Percentiles rank a stretch among this genome's conserved stretches.
phyloP scores from a whole-genome alignment of 257 asterid genomes.

The Solanum peruvianum region DNA sequence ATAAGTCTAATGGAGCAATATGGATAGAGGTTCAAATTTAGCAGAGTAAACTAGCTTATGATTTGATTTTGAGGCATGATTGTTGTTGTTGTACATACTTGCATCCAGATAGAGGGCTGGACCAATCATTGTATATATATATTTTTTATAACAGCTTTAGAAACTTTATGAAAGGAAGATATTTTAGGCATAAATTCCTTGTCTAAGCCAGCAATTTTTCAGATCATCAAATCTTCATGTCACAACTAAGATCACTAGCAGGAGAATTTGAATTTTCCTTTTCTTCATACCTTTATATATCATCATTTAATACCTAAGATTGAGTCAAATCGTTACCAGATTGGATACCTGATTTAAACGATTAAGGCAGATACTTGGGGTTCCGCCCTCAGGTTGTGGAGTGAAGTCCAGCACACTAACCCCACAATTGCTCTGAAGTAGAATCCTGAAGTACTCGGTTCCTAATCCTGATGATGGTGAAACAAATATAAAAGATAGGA shows the following conservation, averaged over 20 bases:
- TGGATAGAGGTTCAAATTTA: background rate
- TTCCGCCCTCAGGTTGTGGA: slow-evolving; percentile 55
- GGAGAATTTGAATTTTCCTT: background rate
- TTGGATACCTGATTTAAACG: slow-evolving; percentile 77
- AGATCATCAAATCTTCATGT: background rate
- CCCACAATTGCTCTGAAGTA: slow-evolving; percentile 95
- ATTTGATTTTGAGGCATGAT: background rate
- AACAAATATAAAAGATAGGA: background rate
- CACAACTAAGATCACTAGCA: background rate
- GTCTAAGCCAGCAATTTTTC: background rate
- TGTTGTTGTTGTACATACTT: background rate
- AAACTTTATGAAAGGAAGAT: background rate
- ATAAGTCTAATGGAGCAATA: background rate
- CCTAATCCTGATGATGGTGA: slow-evolving; percentile 44
- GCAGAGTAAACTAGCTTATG: background rate
- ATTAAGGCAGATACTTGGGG: slow-evolving; percentile 61
- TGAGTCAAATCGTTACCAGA: background rate
- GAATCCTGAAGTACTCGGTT: slow-evolving; percentile 69
- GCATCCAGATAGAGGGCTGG: background rate
- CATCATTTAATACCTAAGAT: background rate
- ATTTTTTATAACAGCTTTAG: background rate
- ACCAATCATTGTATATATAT: background rate
- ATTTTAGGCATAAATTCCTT: background rate
- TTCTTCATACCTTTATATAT: background rate
- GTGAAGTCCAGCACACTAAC: slow-evolving; percentile 89